Base-by-base conservation (phyloP, 805 yeast species). In the Starmerella gropengiesseri region DNA sequence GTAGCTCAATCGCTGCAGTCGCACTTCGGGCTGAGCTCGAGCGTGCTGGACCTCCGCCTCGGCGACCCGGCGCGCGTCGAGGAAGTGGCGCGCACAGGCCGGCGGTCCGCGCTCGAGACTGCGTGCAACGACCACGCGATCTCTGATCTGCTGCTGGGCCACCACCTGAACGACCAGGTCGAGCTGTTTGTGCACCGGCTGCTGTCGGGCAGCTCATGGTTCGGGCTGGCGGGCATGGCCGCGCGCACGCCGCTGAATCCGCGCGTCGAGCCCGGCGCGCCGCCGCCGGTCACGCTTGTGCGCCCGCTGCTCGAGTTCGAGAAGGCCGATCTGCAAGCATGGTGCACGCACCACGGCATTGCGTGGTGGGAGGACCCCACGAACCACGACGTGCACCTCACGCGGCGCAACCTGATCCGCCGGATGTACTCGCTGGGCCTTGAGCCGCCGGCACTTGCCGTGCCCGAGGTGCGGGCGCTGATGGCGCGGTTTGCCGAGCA, bases 341-440 rank as follows among this genome's bases (percentile, higher is more conserved):
- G 73, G 11, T 79, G 86, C 41, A 31, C 41, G 8, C 36, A 41
- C 0, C 55, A 66, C 17, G 42, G 50, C 1, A 48, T 81, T 0
- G 37, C 46, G 0, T 82, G 91, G 89, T 75, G 77, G 55, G 87
- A 81, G 52, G 94, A 83, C 52, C 55, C 61, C 2, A 75, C 89
- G 0, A 83, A 83, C 49, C 53, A 54, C 2, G 76, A 78, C 50
- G 60, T 68, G 2, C 52, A 55, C 8, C 64, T 77, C 34, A 81
- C 89, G 0, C 52, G 61, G 28, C 63, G 94, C 38, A 82, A 82
- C 52, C 60, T 67, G 14, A 62, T 75, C 3, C 63, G 91, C 29
- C 30, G 40, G 13, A 14, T 37, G 32, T 43, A 36, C 20, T 59
- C 61, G 31, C 1, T 69, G 58, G 13, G 59, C 59, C 4, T 61